Conservation (phyloP, 1,139 yeast genomes). For the Hemisphaericaspora subhashii region DNA sequence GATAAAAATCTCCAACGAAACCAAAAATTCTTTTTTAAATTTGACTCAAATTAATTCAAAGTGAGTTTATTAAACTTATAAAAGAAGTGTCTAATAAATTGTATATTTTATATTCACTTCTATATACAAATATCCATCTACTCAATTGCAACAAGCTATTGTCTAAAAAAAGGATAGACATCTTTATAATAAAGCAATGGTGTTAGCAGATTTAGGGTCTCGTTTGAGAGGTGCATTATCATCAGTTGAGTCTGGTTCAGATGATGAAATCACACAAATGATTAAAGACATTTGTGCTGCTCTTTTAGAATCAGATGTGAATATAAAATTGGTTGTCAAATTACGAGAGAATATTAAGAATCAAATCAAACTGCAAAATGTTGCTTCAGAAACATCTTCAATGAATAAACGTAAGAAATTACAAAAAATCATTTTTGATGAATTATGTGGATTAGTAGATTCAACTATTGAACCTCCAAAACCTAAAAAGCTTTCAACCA, state of each 20-base stretch:
- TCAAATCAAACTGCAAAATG: slow-evolving; percentile 47
- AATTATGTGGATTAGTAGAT: slow-evolving; percentile 82
- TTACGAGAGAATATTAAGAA: slow-evolving; percentile 72
- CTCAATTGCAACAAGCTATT: no score
- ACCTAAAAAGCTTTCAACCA: slow-evolving; percentile 63
- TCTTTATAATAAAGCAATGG: slow-evolving; percentile 62
- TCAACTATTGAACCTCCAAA: slow-evolving; percentile 66
- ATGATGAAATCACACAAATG: slow-evolving; percentile 49
- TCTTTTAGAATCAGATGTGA: slow-evolving; percentile 87
- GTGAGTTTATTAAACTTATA: no score
- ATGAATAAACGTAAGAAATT: slow-evolving; percentile 73
- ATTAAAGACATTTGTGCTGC: slow-evolving; percentile 90
- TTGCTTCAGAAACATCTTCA: slow-evolving; percentile 48
- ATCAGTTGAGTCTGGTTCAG: slow-evolving; percentile 47
- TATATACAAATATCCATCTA: no score
- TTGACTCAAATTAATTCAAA: no score
- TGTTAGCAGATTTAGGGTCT: slow-evolving; percentile 90
- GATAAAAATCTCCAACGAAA: no score
- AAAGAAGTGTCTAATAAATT: no score
- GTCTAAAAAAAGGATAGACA: no score
- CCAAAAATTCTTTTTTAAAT: no score
- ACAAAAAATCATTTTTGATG: slow-evolving; percentile 93
- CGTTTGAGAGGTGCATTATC: slow-evolving; percentile 79
- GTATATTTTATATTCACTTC: no score
- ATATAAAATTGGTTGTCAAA: slow-evolving; percentile 75